These are phyloP conservation scores for Phialocephala subalpina DNA, from an alignment of 2,329 filamentous ascomycete species.

Conservation along the genomic window DNA sequence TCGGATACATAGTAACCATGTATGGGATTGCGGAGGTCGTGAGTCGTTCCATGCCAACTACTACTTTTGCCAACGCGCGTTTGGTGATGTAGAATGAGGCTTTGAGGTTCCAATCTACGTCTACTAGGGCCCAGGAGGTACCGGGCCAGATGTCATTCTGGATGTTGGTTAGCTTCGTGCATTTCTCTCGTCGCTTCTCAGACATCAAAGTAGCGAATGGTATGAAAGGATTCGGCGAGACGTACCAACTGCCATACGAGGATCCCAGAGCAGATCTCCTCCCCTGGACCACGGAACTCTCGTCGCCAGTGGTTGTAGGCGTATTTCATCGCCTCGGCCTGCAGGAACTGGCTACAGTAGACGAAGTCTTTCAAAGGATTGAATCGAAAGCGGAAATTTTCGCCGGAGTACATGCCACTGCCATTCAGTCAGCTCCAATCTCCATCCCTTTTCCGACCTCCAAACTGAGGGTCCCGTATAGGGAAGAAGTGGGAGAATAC, in stretches of 20 bases:
- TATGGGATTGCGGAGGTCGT: constrained; percentile 28
- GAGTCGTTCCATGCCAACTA: constrained; percentile 37
- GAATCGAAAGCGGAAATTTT: constrained; percentile 42
- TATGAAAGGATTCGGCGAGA: too few species aligned
- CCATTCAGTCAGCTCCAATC: too few species aligned
- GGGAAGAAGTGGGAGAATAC: too few species aligned
- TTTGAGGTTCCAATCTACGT: constrained; percentile 61
- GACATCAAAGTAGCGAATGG: too few species aligned
- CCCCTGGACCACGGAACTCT: constrained; percentile 34
- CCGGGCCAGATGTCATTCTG: constrained; percentile 76
- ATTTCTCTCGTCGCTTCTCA: too few species aligned
- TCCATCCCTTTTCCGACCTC: too few species aligned
- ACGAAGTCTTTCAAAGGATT: constrained; percentile 38
- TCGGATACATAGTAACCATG: constrained; percentile 32
- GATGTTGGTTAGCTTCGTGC: too few species aligned
- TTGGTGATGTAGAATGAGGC: constrained; percentile 61
- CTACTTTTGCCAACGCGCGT: constrained; percentile 48
- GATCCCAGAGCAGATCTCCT: constrained; percentile 48
- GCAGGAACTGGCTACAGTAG: constrained; percentile 41
- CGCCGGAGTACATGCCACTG: constrained; percentile 43
- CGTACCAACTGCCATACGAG: constrained; percentile 65
- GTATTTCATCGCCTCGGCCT: constrained; percentile 42
- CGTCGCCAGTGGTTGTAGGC: constrained; percentile 41
- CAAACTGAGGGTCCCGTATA: too few species aligned
- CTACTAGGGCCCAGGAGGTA: constrained; percentile 70